Evolutionary conservation across 2,329 filamentous ascomycete genomes (phyloP).

Genomic region (Stachybotrys elegans): DNA sequence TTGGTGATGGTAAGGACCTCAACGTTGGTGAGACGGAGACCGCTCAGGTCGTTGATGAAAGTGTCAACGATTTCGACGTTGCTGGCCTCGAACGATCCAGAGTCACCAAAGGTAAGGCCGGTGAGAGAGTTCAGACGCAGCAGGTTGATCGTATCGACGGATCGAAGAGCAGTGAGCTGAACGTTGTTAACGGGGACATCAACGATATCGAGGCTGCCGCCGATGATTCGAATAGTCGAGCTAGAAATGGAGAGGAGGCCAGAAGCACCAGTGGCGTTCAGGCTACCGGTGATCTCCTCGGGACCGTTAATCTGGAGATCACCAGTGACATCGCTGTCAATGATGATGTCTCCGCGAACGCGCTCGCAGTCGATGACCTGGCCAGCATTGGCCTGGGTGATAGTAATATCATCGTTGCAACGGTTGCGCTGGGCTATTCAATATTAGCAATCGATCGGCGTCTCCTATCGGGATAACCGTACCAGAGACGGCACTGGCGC

Average conservation of each 20-base stretch:
- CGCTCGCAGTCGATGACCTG: conserved; percentile 64
- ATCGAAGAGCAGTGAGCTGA: conserved; percentile 58
- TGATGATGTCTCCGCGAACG: conserved; percentile 62
- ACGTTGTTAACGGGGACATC: conserved; percentile 63
- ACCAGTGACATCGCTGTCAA: conserved; percentile 52
- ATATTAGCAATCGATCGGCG: conserved; percentile 3
- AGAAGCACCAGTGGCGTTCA: conserved; percentile 57
- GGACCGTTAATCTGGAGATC: conserved; percentile 58
- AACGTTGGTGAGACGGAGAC: conserved; percentile 74
- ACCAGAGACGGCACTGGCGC: conserved; percentile 37
- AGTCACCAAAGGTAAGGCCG: conserved; percentile 41
- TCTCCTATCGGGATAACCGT: conserved; percentile 13
- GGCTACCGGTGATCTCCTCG: conserved; percentile 49
- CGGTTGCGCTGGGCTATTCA: conserved; percentile 9
- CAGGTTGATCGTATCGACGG: conserved; percentile 65
- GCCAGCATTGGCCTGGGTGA: conserved; percentile 57
- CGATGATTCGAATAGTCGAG: conserved; percentile 58
- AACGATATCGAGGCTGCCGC: conserved; percentile 63
- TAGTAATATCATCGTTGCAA: conserved; percentile 53
- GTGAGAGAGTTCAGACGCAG: conserved; percentile 61
- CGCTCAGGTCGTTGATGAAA: conserved; percentile 69
- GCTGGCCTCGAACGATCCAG: conserved; percentile 59
- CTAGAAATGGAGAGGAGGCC: conserved; percentile 58
- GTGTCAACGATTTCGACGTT: conserved; percentile 81
- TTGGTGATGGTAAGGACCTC: conserved; percentile 79